phyloP scores from a whole-genome alignment of 139 green algal species.

The Chlamydomonas schloesseri region DNA sequence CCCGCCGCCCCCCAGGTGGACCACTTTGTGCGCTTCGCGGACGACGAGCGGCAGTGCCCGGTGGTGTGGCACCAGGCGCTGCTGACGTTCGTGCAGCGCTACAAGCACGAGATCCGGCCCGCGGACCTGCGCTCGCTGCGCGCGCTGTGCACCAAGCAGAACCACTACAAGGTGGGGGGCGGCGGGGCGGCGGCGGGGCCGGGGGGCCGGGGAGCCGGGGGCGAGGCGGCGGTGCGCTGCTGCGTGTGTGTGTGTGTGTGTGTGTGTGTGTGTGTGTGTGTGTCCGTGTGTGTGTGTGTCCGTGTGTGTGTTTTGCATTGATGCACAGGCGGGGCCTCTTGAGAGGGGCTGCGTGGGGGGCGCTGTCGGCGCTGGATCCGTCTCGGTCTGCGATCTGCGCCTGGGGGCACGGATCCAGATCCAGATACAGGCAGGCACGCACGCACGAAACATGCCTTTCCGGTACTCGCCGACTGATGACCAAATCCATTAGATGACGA shows the following conservation, averaged over 20 bases:
- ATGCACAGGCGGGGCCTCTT: too few species aligned
- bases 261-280: background rate
- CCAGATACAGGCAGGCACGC: too few species aligned
- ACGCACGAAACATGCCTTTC: too few species aligned
- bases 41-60: slow-evolving; percentile 90
- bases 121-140: slow-evolving; percentile 87
- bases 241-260: too few species aligned
- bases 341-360: too few species aligned
- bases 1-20: slow-evolving; percentile 64
- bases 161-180: slow-evolving; percentile 85
- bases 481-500: slow-evolving; percentile 33
- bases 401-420: too few species aligned
- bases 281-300: background rate
- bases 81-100: slow-evolving; percentile 96
- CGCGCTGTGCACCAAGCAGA: slow-evolving; percentile 83
- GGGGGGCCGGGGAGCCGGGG: background rate
- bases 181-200: background rate
- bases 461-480: slow-evolving; percentile 12
- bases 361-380: too few species aligned
- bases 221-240: background rate
- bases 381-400: too few species aligned
- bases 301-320: too few species aligned
- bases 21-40: slow-evolving; percentile 82
- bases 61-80: slow-evolving; percentile 99
- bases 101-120: slow-evolving; percentile 91